phyloP scores from a whole-genome alignment of 176 grass and related monocot species.

The Echinochloa phyllopogon region DNA sequence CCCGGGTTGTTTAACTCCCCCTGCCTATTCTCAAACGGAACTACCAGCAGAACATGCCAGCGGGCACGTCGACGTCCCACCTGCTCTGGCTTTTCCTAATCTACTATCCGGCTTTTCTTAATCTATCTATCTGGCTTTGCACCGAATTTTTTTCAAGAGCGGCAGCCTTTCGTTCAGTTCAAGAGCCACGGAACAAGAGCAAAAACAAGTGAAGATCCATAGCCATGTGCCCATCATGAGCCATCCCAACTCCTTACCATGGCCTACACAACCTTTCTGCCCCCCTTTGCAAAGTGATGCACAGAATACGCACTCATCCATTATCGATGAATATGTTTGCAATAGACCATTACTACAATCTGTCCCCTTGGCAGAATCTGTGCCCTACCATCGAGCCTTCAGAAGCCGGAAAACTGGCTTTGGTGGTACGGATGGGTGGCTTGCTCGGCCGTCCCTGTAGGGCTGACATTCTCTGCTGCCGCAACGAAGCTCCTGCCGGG shows the following conservation, averaged over 20 bases:
- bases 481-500: slow-evolving; percentile 40
- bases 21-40: slow-evolving; percentile 24
- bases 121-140: slow-evolving; percentile 9
- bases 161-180: slow-evolving; percentile 48
- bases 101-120: not conserved
- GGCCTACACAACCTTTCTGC: slow-evolving; percentile 21
- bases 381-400: slow-evolving; percentile 13
- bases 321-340: slow-evolving; percentile 41
- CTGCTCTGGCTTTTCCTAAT: slow-evolving; percentile 17
- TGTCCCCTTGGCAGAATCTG: slow-evolving; percentile 35
- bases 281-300: slow-evolving; percentile 17
- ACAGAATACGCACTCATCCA: slow-evolving; percentile 6
- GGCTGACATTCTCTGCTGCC: slow-evolving; percentile 49
- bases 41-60: slow-evolving; percentile 18
- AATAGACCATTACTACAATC: slow-evolving; percentile 37
- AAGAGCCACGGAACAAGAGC: slow-evolving; percentile 60
- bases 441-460: slow-evolving; percentile 56
- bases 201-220: not conserved
- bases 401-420: slow-evolving; percentile 59
- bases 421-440: slow-evolving; percentile 49
- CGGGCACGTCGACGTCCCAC: slow-evolving; percentile 50
- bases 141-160: slow-evolving; percentile 30
- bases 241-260: slow-evolving; percentile 9
- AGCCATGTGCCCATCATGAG: slow-evolving; percentile 31
- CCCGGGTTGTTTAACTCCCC: slow-evolving; percentile 37